A percentile compares a stretch with the other conserved stretches of the same genome.
phyloP scores from a whole-genome alignment of 352 stramenopile genomes.

The Globisporangium abappressorium region DNA sequence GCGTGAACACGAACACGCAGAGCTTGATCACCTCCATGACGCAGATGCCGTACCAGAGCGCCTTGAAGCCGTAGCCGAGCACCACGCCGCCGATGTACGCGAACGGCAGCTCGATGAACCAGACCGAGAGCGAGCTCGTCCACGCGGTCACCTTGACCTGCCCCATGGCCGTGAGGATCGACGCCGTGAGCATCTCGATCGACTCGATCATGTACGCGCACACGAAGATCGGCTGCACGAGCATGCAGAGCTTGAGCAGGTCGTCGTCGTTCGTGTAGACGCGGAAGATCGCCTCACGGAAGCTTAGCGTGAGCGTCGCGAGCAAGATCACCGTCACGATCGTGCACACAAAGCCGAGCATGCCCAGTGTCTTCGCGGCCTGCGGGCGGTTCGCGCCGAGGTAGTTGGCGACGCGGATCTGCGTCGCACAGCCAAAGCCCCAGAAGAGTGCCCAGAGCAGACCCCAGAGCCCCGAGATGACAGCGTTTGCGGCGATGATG shows the following conservation, averaged over 20 bases:
- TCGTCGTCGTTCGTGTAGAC: slow-evolving; percentile 53
- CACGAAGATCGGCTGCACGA: slow-evolving; percentile 54
- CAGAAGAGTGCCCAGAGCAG: slow-evolving; percentile 77
- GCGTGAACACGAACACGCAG: slow-evolving; percentile 29
- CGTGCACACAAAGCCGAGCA: slow-evolving; percentile 65
- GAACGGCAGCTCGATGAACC: slow-evolving; percentile 47
- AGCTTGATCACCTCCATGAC: slow-evolving; percentile 48
- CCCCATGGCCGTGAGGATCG: slow-evolving; percentile 51
- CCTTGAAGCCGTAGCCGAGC: slow-evolving; percentile 40
- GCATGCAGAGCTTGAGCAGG: slow-evolving; percentile 39
- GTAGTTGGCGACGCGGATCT: slow-evolving; percentile 78
- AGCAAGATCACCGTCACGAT: slow-evolving; percentile 44
- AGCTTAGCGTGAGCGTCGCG: slow-evolving; percentile 28
- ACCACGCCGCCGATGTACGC: slow-evolving; percentile 42
- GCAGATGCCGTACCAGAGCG: slow-evolving; percentile 47
- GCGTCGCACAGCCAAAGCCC: slow-evolving; percentile 74
- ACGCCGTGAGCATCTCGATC: slow-evolving; percentile 45
- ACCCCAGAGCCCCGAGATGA: slow-evolving; percentile 65
- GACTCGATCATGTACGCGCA: slow-evolving; percentile 45
- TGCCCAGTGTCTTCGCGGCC: slow-evolving; percentile 51
- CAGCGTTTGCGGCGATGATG: slow-evolving; percentile 73
- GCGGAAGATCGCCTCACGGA: slow-evolving; percentile 36
- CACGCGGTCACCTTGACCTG: slow-evolving; percentile 47
- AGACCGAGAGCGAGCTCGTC: slow-evolving; percentile 41
- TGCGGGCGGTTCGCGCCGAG: slow-evolving; percentile 65